Evolutionary conservation across 352 stramenopile species (phyloP).

Genomic region (Globisporangium cylindrosporum): DNA sequence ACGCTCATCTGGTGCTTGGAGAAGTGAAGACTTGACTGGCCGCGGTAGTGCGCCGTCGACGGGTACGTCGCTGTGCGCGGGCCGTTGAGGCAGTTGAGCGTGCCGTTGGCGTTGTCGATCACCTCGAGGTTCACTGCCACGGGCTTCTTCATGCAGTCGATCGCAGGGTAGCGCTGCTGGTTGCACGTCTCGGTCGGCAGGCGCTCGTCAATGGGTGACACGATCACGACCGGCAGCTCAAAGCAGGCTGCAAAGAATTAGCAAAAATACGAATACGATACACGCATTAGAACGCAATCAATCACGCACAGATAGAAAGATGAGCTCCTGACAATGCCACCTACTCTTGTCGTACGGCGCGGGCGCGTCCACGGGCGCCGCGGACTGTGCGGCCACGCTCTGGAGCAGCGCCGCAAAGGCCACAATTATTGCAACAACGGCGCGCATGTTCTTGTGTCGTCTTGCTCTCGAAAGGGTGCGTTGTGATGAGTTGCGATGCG

Average conservation of each 20-base stretch:
- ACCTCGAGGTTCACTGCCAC: conserved; percentile 57
- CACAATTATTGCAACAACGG: neutral
- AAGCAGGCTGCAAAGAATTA: conserved; percentile 38
- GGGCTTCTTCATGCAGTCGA: conserved; percentile 61
- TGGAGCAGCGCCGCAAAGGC: conserved; percentile 8
- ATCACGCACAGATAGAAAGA: neutral
- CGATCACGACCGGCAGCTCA: conserved; percentile 64
- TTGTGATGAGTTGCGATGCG: neutral
- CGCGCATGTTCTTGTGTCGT: neutral
- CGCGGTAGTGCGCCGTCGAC: conserved; percentile 69
- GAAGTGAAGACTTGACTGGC: conserved; percentile 75
- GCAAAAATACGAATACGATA: neutral
- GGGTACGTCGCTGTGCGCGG: conserved; percentile 37
- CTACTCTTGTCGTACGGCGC: conserved; percentile 15
- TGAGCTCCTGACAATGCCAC: neutral
- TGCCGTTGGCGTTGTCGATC: conserved; percentile 51
- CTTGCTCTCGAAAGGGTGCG: neutral
- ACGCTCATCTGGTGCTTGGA: conserved; percentile 76
- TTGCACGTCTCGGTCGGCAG: conserved; percentile 76
- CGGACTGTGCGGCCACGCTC: neutral
- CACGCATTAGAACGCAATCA: neutral
- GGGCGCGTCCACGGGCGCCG: neutral
- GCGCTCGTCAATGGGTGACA: conserved; percentile 46
- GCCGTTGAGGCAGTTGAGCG: conserved; percentile 56
- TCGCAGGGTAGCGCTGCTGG: conserved; percentile 58